phyloP scores from a whole-genome alignment of 176 grass and related monocot genomes.

The Cymbopogon citratus region DNA sequence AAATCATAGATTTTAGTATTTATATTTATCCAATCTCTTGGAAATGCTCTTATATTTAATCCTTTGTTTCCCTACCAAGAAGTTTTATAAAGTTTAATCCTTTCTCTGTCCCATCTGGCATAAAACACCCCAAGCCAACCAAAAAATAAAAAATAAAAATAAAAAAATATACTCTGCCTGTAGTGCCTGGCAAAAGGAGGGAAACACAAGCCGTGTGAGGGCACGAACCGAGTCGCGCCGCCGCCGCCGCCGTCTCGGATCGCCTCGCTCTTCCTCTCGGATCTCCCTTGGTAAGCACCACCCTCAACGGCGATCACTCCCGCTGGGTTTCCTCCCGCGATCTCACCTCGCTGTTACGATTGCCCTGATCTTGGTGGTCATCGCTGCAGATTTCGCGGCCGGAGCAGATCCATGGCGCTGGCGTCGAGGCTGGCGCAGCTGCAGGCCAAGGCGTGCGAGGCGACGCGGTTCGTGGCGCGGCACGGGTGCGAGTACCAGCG shows the following conservation, averaged over 20 bases:
- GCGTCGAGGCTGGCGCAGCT: conserved; percentile 68
- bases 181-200: too few relatives aligned
- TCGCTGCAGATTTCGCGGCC: neutral
- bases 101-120: too few relatives aligned
- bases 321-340: neutral
- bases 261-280: neutral
- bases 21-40: too few relatives aligned
- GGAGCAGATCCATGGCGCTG: conserved; percentile 55
- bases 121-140: too few relatives aligned
- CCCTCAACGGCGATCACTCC: neutral
- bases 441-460: conserved; percentile 68
- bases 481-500: conserved; percentile 65
- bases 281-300: conserved; percentile 7
- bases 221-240: neutral
- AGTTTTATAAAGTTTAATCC: too few relatives aligned
- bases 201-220: neutral
- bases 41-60: too few relatives aligned
- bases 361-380: neutral
- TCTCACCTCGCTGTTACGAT: neutral
- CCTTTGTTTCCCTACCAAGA: too few relatives aligned
- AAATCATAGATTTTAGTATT: too few relatives aligned
- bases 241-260: conserved; percentile 9
- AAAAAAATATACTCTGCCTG: too few relatives aligned
- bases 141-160: too few relatives aligned
- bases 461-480: conserved; percentile 53